Evolutionary conservation across 768 basidiomycete genomes (phyloP), one percentile per base, ranked within the genome.

Genomic region (Megacollybia marginata): DNA sequence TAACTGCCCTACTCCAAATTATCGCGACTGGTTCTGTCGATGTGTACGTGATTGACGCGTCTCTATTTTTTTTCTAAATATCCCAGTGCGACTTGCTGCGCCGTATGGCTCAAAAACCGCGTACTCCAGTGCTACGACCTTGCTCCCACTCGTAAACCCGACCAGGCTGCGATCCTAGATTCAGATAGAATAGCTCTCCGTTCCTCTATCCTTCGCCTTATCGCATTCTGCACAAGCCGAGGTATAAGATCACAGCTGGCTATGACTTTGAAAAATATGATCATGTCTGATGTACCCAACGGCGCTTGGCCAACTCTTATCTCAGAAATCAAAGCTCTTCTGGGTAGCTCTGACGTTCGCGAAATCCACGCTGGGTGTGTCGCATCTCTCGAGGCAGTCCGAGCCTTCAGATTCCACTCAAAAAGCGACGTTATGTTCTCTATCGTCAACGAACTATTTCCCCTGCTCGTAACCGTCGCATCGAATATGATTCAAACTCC

Each of bases 101-200:
- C 85, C 12, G 88, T 95, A 18, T 95, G 85, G 78, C 74, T 94
- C 59, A 95, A 95, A 69, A 95, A 95, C 65, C 85, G 92, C 58
- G 80, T 94, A 92, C 62, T 63, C 73, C 53, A 57, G 80, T 57
- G 79, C 82, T 51, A 55, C 44, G 54, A 49, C 53, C 54, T 15
- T 56, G 62, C 16, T 36, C 45, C 48, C 42, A 50, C 49, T 31
- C 63, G 74, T 47, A 78, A 81, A 31, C 72, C 83, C 0, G 86
- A 91, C 60, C 78, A 78, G 43, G 66, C 65, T 31, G 72, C 80
- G 48, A 85, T 94, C 63, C 68, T 78, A 2, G 59, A 65, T 31
- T 76, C 83, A 2, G 92, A 93, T 67, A 80, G 85, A 48, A 78
- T 78, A 50, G 79, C 83, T n/a, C 72, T 94, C 56, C 83, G 85